Base-by-base conservation (phyloP, 495 filamentous ascomycete species). In the Xylaria longipes region DNA sequence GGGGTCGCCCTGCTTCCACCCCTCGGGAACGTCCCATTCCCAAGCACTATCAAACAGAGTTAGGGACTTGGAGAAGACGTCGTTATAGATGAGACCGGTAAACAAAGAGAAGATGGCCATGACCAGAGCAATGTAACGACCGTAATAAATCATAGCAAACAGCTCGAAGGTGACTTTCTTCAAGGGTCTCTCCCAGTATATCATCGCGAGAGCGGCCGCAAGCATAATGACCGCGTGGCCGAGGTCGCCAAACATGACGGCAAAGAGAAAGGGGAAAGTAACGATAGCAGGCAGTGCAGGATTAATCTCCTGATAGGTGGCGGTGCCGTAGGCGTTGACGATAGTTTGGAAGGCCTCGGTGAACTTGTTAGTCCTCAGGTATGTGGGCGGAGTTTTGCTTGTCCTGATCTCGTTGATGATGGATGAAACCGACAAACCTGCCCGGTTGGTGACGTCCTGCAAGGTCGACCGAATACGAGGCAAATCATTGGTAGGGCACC, bases 311-410 rank as follows among this genome's bases (percentile, higher is more conserved):
- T 91, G 90, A 81, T 99, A 99, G 77, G 97, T 98, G 20, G 95
- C 91, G 37, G 95, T 97, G 75, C 96, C 96, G 79, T 99, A 99
- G 61, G 97, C 95, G 76, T 98, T 94, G 81, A 99, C 94, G 75
- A 99, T 99, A 29, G 97, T 99, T 80, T 99, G 96, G 86, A 99
- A 99, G 22, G 89, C 96, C 75, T 97, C 91, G 5, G 97, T 98
- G 79, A 99, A 99, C 81, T 95, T 97, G 85, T 97, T 99, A 48
- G 94, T 98, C 79, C 94, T 93, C 78, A 97, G 89, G 80, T 95
- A 98, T 0, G 96, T 99, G 2, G 96, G 96, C 43, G 96, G 96
- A 14, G 93, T 98, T 85, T 97, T 98, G 83, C 93, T 95, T 61
- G 96, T 98, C 66, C 87, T 90, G 78, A 99, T 96, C 82, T 97